Evolutionary conservation across 1,284 basidiomycete species (phyloP).

Genomic region (Cystobasidiaceae sp.): DNA sequence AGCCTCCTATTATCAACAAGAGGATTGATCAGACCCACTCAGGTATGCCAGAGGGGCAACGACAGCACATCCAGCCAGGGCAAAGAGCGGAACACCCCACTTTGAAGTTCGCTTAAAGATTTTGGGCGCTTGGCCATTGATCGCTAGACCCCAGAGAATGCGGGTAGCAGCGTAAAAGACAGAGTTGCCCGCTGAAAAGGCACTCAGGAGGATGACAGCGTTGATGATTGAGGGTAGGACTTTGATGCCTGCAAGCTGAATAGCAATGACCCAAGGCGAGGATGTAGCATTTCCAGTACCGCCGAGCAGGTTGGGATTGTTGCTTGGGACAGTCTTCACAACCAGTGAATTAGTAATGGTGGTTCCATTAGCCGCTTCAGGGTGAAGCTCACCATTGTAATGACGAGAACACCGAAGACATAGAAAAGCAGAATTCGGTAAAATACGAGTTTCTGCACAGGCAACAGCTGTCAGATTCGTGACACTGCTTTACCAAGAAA

Average conservation of each 20-base stretch:
- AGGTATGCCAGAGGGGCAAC: conserved; percentile 70
- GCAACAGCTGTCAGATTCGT: background rate
- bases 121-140: conserved; percentile 50
- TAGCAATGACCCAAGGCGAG: conserved; percentile 39
- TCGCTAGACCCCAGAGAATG: conserved; percentile 53
- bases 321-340: background rate
- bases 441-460: conserved; percentile 55
- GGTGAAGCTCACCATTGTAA: background rate
- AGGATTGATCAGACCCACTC: conserved; percentile 47
- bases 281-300: conserved; percentile 34
- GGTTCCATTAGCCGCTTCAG: background rate
- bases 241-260: conserved; percentile 39
- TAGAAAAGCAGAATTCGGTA: conserved; percentile 68
- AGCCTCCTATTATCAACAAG: background rate
- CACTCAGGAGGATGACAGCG: conserved; percentile 48
- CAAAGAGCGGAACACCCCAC: conserved; percentile 46
- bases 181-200: conserved; percentile 54
- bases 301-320: background rate
- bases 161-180: conserved; percentile 56
- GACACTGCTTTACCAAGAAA: background rate
- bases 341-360: background rate
- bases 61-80: conserved; percentile 60
- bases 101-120: conserved; percentile 62
- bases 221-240: conserved; percentile 46
- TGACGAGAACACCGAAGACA: conserved; percentile 49